Base-by-base conservation (phyloP, 1,284 basidiomycete genomes). In the Ganoderma meredithae region DNA sequence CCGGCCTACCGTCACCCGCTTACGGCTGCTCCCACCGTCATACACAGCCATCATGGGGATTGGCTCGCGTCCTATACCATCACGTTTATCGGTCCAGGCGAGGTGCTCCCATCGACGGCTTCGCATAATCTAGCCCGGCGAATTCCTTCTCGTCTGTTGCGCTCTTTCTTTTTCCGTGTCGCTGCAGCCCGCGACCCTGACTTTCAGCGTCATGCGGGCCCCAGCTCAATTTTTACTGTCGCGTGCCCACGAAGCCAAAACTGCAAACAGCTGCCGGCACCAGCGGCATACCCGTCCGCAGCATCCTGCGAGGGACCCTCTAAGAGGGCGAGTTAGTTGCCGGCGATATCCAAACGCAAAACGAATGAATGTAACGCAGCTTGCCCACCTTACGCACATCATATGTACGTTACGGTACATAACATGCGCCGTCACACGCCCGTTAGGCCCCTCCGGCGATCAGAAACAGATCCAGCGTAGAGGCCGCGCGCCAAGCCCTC, bases 291-390 rank as follows among this genome's bases (percentile, higher is more conserved):
- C 31, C 52, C 27, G 27, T 55, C 52, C 52, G n/a, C 52, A 53
- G 25, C 31, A 33, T 27, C 52, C 2, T 7, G 12, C 19, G 17
- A 27, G 27, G 52, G 52, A 31, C 52, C 25, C 52, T 17, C 27
- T 27, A 55, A 55, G 27, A 27, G 52, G 27, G 27, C 47, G 52
- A 31, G 52, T 53, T 55, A 55, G 52, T 55, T 55, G 52, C 52
- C 52, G 52, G 52, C 22, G 52, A 55, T 10, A 49, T n/a, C 47
- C 22, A 49, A 49, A 49, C 47, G 22, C 22, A 49, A 12, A 25
- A 22, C 22, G n/a, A 22, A 15, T 49, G 47, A 49, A 49, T 25
- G 47, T 49, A 31, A 17, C 47, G n/a, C 47, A 49, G 22, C 13
- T 25, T 7, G 53, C 31, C 6, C 27, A 27, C 19, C 15, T 33